A percentile compares a stretch with the other conserved stretches of the same genome.
phyloP scores from a whole-genome alignment of 2,329 filamentous ascomycete genomes.

The Paracoccidioides lutzii region DNA sequence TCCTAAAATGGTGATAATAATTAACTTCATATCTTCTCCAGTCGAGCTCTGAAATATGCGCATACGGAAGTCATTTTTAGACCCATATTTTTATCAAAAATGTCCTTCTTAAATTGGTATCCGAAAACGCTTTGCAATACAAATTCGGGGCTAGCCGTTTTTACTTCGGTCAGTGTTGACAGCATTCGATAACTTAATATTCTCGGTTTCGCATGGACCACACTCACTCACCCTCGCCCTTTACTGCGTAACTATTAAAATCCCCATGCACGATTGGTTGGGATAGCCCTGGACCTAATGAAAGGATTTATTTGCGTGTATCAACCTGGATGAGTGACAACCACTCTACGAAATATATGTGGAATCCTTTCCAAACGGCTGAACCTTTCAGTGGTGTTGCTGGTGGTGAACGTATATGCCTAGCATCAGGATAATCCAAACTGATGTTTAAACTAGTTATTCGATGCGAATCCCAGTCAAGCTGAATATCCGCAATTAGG shows the following conservation, averaged over 20 bases:
- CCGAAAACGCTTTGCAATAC: conserved; percentile 3
- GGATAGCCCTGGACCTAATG: too few relatives aligned
- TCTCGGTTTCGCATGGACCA: too few relatives aligned
- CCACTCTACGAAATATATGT: not conserved
- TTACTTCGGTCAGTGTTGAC: too few relatives aligned
- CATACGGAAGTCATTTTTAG: not conserved
- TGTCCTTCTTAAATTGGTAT: not conserved
- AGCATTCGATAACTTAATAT: too few relatives aligned
- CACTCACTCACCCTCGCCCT: too few relatives aligned
- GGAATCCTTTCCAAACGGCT: not conserved
- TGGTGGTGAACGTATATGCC: not conserved
- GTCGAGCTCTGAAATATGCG: too few relatives aligned
- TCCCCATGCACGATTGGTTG: too few relatives aligned
- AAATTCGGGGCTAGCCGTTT: not conserved
- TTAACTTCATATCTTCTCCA: too few relatives aligned
- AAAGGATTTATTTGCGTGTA: not conserved
- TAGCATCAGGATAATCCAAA: not conserved
- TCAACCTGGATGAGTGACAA: not conserved
- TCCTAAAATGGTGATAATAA: too few relatives aligned
- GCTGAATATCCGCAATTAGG: not conserved
- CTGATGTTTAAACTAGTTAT: too few relatives aligned
- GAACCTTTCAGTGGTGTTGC: not conserved
- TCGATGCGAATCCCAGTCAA: not conserved
- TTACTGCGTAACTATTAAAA: too few relatives aligned
- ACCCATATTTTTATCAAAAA: too few relatives aligned